phyloP scores from a whole-genome alignment of 73 alveolate species.

The Paraurostyla sp. region DNA sequence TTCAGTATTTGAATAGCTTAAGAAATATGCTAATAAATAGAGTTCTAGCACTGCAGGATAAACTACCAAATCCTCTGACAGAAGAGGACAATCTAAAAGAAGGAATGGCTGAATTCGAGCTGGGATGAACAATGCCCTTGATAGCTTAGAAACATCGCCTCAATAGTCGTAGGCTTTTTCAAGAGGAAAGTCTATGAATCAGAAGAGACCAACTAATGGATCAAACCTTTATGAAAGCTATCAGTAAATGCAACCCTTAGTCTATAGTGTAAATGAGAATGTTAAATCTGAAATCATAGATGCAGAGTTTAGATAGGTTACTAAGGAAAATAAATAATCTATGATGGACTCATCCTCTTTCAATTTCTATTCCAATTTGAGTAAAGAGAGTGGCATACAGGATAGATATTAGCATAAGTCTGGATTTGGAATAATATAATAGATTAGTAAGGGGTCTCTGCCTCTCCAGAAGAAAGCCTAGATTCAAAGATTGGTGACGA shows the following conservation, averaged over 20 bases:
- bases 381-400: neutral
- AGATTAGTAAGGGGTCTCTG: too few species aligned
- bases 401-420: neutral
- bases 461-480: neutral
- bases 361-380: neutral
- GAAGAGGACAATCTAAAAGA: too few species aligned
- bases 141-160: slow-evolving; percentile 32
- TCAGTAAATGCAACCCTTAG: neutral
- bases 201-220: neutral
- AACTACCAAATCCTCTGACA: neutral
- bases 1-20: slow-evolving; percentile 15
- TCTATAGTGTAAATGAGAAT: slow-evolving; percentile 11
- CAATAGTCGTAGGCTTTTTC: too few species aligned
- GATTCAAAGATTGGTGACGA: neutral
- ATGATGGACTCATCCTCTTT: neutral
- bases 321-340: neutral
- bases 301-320: neutral
- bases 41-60: neutral
- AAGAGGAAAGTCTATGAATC: neutral
- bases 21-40: slow-evolving; percentile 30
- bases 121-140: neutral
- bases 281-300: slow-evolving; percentile 46
- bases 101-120: too few species aligned
- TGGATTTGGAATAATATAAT: neutral
- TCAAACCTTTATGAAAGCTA: neutral